Evolutionary conservation across 768 basidiomycete species (phyloP), one percentile per base, ranked within the genome.

Genomic region (Pulveroboletus sp.): DNA sequence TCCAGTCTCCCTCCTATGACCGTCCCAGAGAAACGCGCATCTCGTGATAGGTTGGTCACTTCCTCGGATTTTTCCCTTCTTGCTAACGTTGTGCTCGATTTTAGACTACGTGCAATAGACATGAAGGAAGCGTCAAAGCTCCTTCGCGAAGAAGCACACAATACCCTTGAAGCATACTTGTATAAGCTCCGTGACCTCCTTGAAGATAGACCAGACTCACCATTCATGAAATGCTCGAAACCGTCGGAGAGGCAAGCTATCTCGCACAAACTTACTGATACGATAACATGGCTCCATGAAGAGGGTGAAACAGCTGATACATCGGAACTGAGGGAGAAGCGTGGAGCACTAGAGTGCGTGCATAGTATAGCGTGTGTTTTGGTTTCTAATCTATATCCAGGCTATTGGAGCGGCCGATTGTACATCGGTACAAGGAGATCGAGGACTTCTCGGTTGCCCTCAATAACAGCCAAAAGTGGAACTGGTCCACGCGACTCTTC

Each of bases 131-230:
- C 75, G 2, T 78, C 83, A 16, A 92, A 90, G 65, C 76, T 74
- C 27, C 81, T 82, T 45, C 84, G 84, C 27, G 94, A 94, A 60
- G 97, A 98, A 65, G 91, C 92, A 3, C 78, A 87, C 25, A 99
- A 99, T 69, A 75, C 79, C 21, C 81, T 99, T 43, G 97, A 99
- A 68, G 82, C 86, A 27, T 97, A 97, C 63, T 69, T 98, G n/a
- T 99, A 99, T 72, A 80, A 85, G 51, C 70, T 97, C 29, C 84
- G 90, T 19, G 93, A 93, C 61, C 75, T 95, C 10, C 73, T 97
- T 25, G 77, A 80, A 25, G 82, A 87, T 33, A 78, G 80, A 11
- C 58, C 70, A 5, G 77, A 82, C 8, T 81, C 85, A 7, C 88
- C 91, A 3, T 90, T 98, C 71, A 82, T 82, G 67, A 86, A 89